Conservation (phyloP, 768 basidiomycete genomes). For the Hygrophorus pudorinus region DNA sequence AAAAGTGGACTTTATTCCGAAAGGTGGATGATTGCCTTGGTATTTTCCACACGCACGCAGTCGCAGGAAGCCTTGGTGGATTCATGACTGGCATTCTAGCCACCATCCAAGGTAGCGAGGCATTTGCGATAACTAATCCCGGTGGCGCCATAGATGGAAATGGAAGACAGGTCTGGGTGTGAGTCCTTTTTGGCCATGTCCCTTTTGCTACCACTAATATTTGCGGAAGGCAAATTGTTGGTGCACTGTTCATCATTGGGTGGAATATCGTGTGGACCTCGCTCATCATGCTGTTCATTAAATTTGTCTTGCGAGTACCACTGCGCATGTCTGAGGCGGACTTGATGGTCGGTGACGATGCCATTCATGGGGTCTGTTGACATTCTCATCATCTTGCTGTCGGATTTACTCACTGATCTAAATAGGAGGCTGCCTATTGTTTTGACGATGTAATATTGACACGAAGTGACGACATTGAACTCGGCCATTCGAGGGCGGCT, state of each 20-base stretch:
- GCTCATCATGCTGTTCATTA: constrained; percentile 2
- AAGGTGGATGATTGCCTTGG: constrained; percentile 6
- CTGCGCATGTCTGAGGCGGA: constrained; percentile 3
- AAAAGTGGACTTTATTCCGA: not conserved
- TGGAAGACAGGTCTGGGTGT: constrained; percentile 3
- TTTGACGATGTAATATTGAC: not conserved
- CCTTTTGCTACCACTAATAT: not conserved
- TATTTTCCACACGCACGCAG: constrained; percentile 4
- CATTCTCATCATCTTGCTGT: not conserved
- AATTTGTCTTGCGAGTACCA: constrained; percentile 1
- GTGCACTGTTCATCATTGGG: constrained; percentile 1
- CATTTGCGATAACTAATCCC: not conserved
- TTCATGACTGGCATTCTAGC: constrained; percentile 5
- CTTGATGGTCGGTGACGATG: not conserved
- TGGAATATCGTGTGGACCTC: constrained; percentile 4
- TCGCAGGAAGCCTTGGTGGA: constrained; percentile 3
- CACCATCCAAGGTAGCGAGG: not conserved
- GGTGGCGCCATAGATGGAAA: constrained; percentile 3
- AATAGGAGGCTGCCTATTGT: not conserved
- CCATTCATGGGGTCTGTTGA: not conserved
- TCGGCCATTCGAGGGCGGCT: not conserved
- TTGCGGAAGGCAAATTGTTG: constrained; percentile 2
- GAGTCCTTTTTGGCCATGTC: not conserved
- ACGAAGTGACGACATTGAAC: not conserved
- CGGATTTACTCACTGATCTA: not conserved